Conservation (phyloP, 768 basidiomycete genomes). For the Trametes maxima region DNA sequence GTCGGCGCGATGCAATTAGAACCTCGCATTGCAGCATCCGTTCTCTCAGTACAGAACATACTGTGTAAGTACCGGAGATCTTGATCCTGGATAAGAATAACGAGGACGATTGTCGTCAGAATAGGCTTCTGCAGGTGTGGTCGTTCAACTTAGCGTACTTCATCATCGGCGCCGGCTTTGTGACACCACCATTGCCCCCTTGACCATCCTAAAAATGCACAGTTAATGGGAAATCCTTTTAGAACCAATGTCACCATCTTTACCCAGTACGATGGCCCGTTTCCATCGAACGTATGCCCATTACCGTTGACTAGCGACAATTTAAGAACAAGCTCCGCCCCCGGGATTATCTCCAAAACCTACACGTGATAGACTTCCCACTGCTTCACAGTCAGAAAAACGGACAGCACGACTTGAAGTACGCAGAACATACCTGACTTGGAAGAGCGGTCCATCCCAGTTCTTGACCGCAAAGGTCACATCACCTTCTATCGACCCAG, state of each 20-base stretch:
- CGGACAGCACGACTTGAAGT: not conserved
- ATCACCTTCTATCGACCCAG: constrained; percentile 49
- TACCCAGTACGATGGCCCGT: constrained; percentile 49
- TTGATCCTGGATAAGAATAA: constrained; percentile 33
- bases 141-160: constrained; percentile 26
- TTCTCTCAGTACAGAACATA: constrained; percentile 20
- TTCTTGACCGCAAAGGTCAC: constrained; percentile 53
- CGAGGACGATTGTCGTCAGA: not conserved
- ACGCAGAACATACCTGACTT: constrained; percentile 42
- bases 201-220: constrained; percentile 30
- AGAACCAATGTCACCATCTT: not conserved
- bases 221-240: not conserved
- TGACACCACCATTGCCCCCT: constrained; percentile 36
- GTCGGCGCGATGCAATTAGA: not conserved
- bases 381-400: constrained; percentile 32
- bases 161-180: constrained; percentile 44
- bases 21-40: not conserved
- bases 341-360: constrained; percentile 18
- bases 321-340: not conserved
- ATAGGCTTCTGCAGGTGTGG: not conserved
- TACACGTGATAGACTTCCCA: constrained; percentile 52
- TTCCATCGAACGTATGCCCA: constrained; percentile 43
- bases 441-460: constrained; percentile 59
- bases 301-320: constrained; percentile 41
- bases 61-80: constrained; percentile 44